Base-by-base conservation (phyloP, 495 filamentous ascomycete genomes). In the Talaromyces thailandensis region DNA sequence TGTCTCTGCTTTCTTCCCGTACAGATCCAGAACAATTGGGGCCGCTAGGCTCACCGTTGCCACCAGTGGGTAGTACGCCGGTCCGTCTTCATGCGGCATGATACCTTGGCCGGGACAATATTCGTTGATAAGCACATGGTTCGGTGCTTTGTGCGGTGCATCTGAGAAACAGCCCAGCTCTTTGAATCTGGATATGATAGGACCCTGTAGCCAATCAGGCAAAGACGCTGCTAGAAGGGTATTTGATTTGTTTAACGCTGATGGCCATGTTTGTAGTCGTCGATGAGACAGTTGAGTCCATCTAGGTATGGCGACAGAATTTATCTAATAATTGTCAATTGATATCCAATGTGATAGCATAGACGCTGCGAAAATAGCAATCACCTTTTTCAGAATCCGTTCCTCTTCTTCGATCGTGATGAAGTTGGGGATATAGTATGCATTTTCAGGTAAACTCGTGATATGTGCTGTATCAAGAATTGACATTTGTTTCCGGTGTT, bases 101-200 rank as follows among this genome's bases (percentile, higher is more conserved):
- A 98, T 98, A 6, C 94, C 94, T 65, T 96, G 88, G 1, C 90
- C 91, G 0, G 90, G 86, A 1, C 73, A 74, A 73, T 98, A 98
- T 73, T 97, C 92, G 68, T 98, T 98, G 45, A 98, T 83, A 18
- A 98, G 80, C 53, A 94, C 89, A 77, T 98, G 94, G 64, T 98
- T 98, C 31, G 93, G 92, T 3, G 73, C 77, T 9, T 74, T 63
- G 66, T 97, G 93, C 26, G 93, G 90, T 25, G 91, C 83, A 21
- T 80, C 68, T 3, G 72, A 69, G 72, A 96, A 97, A 24, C 96
- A 79, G 55, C 74, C 73, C 0, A 85, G 71, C 4, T 60, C 65
- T 18, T 79, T 77, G 5, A 98, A 79, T 35, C 90, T 86, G 2
- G 74, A 29, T 64, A 93, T 75, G 43, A 95, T 78, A 7, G 91